Base-by-base conservation (phyloP, 805 yeast genomes). In the Wickerhamomyces alni region DNA sequence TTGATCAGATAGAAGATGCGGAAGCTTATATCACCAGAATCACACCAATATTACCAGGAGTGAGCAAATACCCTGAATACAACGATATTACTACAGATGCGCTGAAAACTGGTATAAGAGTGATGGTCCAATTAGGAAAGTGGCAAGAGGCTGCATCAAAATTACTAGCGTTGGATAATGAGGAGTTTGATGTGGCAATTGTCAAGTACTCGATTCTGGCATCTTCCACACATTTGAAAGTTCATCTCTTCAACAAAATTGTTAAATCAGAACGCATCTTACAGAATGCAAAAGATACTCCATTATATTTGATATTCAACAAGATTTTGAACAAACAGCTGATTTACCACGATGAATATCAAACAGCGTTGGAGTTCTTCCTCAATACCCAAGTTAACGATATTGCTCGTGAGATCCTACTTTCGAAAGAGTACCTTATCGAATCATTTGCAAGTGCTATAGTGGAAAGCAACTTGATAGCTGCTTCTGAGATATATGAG, bases 81-180 rank as follows among this genome's bases (percentile, higher is more conserved):
- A 17, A 29, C 16, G 29, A 32, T 1, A 15, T 40, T 9, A 15
- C 42, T 8, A 21, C 33, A 3, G 43, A 45, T 18, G 17, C 43
- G 1, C 43, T 41, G 11, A 40, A 35, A 9, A 39, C 45, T 1
- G 35, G 46, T n/a, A 42, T 44, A 5, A 47, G 43, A 18, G 44
- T 48, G 6, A 43, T 50, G 47, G 36, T 45, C 3, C 45, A 47
- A n/a, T 15, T 48, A 8, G 41, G 43, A 5, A 50, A 45, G 35
- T 52, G 53, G 53, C 28, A 46, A 3, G 56, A 52, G 13, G 54
- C 52, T 4, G 33, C 52, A 5, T 44, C 52, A 5, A 43, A 46
- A 36, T 36, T 48, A 9, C 18, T 45, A 3, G 22, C 35, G 1
- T 30, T 48, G 4, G 39, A 48, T 24, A 47, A 48, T 25, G 43